These are phyloP conservation scores for Mycena citricolor DNA, from an alignment of 1,284 basidiomycete genomes.

Conservation along the genomic window DNA sequence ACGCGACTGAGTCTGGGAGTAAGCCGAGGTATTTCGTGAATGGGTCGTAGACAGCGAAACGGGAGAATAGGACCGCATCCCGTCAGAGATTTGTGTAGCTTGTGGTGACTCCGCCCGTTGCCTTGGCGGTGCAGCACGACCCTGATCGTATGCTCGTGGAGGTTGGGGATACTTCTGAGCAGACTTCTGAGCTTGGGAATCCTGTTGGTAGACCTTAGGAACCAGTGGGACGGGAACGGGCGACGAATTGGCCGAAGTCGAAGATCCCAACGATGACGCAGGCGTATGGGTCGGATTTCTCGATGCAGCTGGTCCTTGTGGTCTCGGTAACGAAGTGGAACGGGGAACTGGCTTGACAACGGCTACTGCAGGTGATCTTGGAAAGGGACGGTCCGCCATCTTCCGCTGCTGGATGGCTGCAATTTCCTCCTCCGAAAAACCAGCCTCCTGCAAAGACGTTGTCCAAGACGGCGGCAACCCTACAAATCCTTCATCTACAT, in stretches of 20 bases:
- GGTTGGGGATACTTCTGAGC: too few species aligned
- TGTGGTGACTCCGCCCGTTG: too few species aligned
- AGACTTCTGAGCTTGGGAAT: not conserved
- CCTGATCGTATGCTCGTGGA: too few species aligned
- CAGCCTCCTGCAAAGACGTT: slow-evolving; percentile 53
- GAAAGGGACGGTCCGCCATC: slow-evolving; percentile 25
- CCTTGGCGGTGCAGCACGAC: too few species aligned
- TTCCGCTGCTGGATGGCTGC: slow-evolving; percentile 45
- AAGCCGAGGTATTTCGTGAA: not conserved
- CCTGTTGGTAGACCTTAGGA: not conserved
- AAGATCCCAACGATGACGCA: slow-evolving; percentile 21
- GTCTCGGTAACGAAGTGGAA: slow-evolving; percentile 40
- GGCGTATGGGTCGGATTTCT: slow-evolving; percentile 23
- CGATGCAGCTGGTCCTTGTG: slow-evolving; percentile 22
- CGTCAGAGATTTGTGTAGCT: too few species aligned
- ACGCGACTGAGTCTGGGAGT: not conserved
- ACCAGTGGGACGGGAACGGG: slow-evolving; percentile 7
- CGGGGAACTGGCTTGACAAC: slow-evolving; percentile 40
- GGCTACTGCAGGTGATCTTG: slow-evolving; percentile 25
- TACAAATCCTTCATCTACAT: slow-evolving; percentile 72
- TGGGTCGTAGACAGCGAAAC: not conserved
- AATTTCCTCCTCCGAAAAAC: slow-evolving; percentile 69
- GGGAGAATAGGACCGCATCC: too few species aligned
- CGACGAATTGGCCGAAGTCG: slow-evolving; percentile 18
- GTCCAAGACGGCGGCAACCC: slow-evolving; percentile 77